These are phyloP conservation scores for Pelargonium citronellum DNA, from an alignment of 441 rosid genomes.

Conservation along the genomic window DNA sequence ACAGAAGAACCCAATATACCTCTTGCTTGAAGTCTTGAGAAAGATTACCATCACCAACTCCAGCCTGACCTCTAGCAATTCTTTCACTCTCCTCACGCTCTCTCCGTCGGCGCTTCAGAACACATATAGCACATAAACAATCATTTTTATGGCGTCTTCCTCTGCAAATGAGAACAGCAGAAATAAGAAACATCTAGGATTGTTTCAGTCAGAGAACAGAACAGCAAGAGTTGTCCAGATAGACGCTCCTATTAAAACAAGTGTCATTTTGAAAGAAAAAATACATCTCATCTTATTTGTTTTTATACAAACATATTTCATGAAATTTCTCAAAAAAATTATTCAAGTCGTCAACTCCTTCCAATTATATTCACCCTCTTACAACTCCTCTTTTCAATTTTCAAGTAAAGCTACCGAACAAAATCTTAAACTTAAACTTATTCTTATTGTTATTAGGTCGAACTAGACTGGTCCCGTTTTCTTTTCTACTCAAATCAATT, in stretches of 20 bases:
- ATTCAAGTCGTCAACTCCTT: too few relatives aligned
- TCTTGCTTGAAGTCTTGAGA: slow-evolving; percentile 51
- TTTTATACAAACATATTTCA: too few relatives aligned
- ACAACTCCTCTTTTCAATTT: too few relatives aligned
- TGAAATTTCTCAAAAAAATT: too few relatives aligned
- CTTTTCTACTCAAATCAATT: too few relatives aligned
- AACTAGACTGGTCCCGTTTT: too few relatives aligned
- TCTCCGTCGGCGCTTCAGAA: slow-evolving; percentile 81
- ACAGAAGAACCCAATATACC: slow-evolving; percentile 27
- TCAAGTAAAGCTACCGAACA: too few relatives aligned
- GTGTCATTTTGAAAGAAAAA: not conserved
- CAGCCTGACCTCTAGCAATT: slow-evolving; percentile 50
- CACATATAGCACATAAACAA: slow-evolving; percentile 92
- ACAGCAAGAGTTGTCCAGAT: not conserved
- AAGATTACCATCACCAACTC: slow-evolving; percentile 27
- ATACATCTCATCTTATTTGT: too few relatives aligned
- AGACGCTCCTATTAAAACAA: not conserved
- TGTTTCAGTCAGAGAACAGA: not conserved
- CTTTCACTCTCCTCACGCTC: slow-evolving; percentile 76
- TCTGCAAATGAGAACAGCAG: slow-evolving; percentile 37
- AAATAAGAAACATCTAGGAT: not conserved
- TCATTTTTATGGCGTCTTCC: slow-evolving; percentile 79
- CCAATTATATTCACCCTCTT: too few relatives aligned
- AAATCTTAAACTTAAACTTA: too few relatives aligned
- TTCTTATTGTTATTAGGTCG: too few relatives aligned